These are phyloP conservation scores for Candida coleopterorum DNA, from an alignment of 805 yeast species.

Conservation along the genomic window DNA sequence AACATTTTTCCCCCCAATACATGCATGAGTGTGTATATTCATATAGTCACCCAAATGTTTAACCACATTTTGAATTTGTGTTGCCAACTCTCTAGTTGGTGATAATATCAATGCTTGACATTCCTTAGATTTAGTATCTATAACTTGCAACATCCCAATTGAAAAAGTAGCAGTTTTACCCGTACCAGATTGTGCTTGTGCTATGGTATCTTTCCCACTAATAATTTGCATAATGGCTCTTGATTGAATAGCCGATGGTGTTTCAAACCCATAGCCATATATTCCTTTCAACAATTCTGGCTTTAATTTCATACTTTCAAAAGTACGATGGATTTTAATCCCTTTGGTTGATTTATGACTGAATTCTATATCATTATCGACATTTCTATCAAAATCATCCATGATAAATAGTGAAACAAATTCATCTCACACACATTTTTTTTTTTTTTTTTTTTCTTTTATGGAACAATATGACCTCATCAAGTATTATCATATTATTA, in stretches of 20 bases:
- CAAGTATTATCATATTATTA: slow-evolving; percentile 36
- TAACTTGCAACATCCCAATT: slow-evolving; percentile 84
- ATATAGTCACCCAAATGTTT: slow-evolving; percentile 82
- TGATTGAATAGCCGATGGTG: slow-evolving; percentile 96
- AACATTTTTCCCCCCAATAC: slow-evolving; percentile 89
- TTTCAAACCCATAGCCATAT: slow-evolving; percentile 89
- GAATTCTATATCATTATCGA: slow-evolving; percentile 51
- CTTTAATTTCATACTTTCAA: slow-evolving; percentile 39
- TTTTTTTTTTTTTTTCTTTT: slow-evolving; percentile 4
- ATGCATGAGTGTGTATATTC: slow-evolving; percentile 82
- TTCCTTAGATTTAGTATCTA: slow-evolving; percentile 67
- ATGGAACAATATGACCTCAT: not conserved
- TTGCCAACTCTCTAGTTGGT: slow-evolving; percentile 95
- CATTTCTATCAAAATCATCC: slow-evolving; percentile 56
- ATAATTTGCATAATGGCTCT: slow-evolving; percentile 95
- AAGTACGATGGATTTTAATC: slow-evolving; percentile 47
- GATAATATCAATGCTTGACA: slow-evolving; percentile 88
- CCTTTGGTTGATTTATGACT: slow-evolving; percentile 43
- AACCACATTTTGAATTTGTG: slow-evolving; percentile 87
- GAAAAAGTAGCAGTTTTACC: slow-evolving; percentile 99
- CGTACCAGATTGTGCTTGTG: slow-evolving; percentile 99
- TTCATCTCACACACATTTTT: not conserved
- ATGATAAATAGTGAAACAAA: slow-evolving; percentile 8
- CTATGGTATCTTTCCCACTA: slow-evolving; percentile 90
- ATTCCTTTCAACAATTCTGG: slow-evolving; percentile 48